Evolutionary conservation across 2,329 filamentous ascomycete species (phyloP).

Genomic region (Fusarium phyllophilum): DNA sequence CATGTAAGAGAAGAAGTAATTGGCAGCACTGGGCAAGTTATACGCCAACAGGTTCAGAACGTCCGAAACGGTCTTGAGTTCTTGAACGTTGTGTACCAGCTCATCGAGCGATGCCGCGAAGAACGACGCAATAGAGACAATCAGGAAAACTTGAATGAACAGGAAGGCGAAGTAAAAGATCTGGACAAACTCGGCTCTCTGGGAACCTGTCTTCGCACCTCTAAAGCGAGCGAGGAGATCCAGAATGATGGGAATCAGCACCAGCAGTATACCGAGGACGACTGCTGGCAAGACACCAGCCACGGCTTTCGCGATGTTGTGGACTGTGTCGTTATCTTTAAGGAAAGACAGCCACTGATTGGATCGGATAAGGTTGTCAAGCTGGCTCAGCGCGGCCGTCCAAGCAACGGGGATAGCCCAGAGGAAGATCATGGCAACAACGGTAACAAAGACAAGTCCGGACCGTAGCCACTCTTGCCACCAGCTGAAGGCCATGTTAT

Average conservation of each 20-base stretch:
- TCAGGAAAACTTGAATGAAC: slow-evolving; percentile 93
- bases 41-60: slow-evolving; percentile 78
- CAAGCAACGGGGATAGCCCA: slow-evolving; percentile 94
- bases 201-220: slow-evolving; percentile 84
- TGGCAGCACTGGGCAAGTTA: slow-evolving; percentile 86
- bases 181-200: slow-evolving; percentile 85
- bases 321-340: slow-evolving; percentile 63
- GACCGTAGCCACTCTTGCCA: slow-evolving; percentile 87
- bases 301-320: slow-evolving; percentile 71
- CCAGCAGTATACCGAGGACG: slow-evolving; percentile 79
- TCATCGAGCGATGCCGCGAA: slow-evolving; percentile 70
- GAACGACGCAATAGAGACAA: slow-evolving; percentile 86
- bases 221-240: slow-evolving; percentile 76
- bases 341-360: slow-evolving; percentile 79
- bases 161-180: slow-evolving; percentile 93
- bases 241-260: slow-evolving; percentile 84
- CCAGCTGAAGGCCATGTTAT: slow-evolving; percentile 96
- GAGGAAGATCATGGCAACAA: slow-evolving; percentile 81
- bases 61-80: no score
- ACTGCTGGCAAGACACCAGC: slow-evolving; percentile 88
- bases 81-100: no score
- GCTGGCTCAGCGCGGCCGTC: slow-evolving; percentile 82
- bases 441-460: slow-evolving; percentile 70
- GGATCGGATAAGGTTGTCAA: slow-evolving; percentile 73
- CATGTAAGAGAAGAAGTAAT: slow-evolving; percentile 99